Evolutionary conservation across 129 eudicot species (phyloP), one percentile per base, ranked within the genome.

Genomic region (Centaurea solstitialis): DNA sequence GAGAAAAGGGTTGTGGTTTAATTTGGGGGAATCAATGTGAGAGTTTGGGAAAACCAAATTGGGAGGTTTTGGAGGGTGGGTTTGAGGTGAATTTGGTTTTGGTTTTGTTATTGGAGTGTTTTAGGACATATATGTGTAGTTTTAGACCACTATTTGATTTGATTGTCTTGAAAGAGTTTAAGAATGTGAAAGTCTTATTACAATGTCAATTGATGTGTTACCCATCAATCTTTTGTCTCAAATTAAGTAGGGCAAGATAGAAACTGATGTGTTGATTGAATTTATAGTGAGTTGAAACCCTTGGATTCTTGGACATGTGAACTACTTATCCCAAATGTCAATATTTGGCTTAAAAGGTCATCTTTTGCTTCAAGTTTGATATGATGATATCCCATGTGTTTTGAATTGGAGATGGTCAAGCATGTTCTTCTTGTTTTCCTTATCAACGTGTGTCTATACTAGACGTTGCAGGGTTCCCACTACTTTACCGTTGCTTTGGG

Each of bases 71-170:
- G 81, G 38, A 82, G 65, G 2, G 50, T 69, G 76, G 23, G 45
- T 59, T 76, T 57, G 20, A 82, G 85, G 64, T 61, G 72, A 68
- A 70, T 61, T 10, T 68, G 86, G 26, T n/a, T 39, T 11, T 73
- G 33, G 22, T 18, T 13, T 62, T 24, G 39, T 40, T 72, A 40
- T 3, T 39, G 33, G 72, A 30, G 76, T 74, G 75, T 47, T 66
- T 10, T 33, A 11, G 24, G 85, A 50, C 40, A 68, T 75, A 6
- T 37, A 11, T 35, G 22, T 75, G 57, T 22, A 68, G 41, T 82
- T 18, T 41, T 76, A 37, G 66, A 39, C 20, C 66, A 15, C 3
- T 33, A 1, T 69, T 70, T 11, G 68, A 76, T 7, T 68, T 75
- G 33, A 68, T 80, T 3, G 33, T 18, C 64, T 37, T 69, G 30